Evolutionary conservation across 2,329 filamentous ascomycete species (phyloP).

Genomic region (Paramyrothecium roridum): DNA sequence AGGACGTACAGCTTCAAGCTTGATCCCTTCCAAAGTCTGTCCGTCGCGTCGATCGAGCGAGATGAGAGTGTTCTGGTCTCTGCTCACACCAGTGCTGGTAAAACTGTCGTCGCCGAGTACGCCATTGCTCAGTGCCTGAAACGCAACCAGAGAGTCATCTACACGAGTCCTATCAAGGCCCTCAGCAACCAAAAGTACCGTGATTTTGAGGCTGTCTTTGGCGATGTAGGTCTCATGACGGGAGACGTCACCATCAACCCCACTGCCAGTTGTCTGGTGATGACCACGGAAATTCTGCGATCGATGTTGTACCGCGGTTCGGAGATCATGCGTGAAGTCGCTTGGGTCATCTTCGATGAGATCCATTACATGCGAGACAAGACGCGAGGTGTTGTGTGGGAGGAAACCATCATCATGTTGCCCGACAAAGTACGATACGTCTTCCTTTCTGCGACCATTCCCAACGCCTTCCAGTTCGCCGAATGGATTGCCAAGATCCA

Average conservation of each 20-base stretch:
- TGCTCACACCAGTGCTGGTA: conserved; percentile 94
- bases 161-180: conserved; percentile 98
- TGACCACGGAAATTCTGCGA: conserved; percentile 98
- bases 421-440: conserved; percentile 99
- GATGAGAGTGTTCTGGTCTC: conserved; percentile 96
- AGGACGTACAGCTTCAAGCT: conserved; percentile 84
- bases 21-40: conserved; percentile 95
- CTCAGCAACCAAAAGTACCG: conserved; percentile 98
- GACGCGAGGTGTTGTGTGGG: conserved; percentile 93
- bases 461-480: conserved; percentile 98
- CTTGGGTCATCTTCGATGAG: conserved; percentile 97
- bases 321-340: conserved; percentile 98
- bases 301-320: conserved; percentile 98
- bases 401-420: conserved; percentile 96
- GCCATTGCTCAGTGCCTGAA: conserved; percentile 96
- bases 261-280: conserved; percentile 94
- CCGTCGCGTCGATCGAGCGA: conserved; percentile 90
- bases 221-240: conserved; percentile 96
- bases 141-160: conserved; percentile 97
- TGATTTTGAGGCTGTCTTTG: conserved; percentile 93
- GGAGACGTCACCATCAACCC: conserved; percentile 99
- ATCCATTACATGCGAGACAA: conserved; percentile 99
- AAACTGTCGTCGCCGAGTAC: conserved; percentile 97
- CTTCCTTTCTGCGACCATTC: conserved; percentile 96
- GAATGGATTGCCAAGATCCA: conserved; percentile 99